phyloP scores from a whole-genome alignment of 2,329 filamentous ascomycete species.

The Lecanicillium sp. region DNA sequence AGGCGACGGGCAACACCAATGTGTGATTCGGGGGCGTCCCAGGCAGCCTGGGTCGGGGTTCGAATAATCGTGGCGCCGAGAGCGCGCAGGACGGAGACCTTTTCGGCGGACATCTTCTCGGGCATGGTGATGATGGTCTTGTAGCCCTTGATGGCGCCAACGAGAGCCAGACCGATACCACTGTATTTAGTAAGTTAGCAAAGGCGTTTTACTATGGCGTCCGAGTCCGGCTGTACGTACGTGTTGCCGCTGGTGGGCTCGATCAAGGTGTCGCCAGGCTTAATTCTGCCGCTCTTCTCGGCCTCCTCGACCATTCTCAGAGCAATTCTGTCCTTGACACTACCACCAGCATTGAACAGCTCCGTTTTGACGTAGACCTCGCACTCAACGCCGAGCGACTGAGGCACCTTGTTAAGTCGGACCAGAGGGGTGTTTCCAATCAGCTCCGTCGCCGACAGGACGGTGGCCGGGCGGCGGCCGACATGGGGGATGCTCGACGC shows the following conservation, averaged over 20 bases:
- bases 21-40: constrained; percentile 89
- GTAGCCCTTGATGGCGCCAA: constrained; percentile 94
- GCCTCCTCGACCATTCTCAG: constrained; percentile 96
- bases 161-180: constrained; percentile 89
- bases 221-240: constrained; percentile 24
- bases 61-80: constrained; percentile 96
- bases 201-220: not conserved
- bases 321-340: constrained; percentile 91
- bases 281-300: constrained; percentile 85
- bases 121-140: constrained; percentile 97
- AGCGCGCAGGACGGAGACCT: constrained; percentile 88
- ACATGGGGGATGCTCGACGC: constrained; percentile 20
- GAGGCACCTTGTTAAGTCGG: constrained; percentile 84
- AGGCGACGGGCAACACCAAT: constrained; percentile 88
- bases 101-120: constrained; percentile 99
- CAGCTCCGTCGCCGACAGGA: constrained; percentile 67
- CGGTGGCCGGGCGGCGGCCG: constrained; percentile 27
- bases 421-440: constrained; percentile 97
- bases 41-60: constrained; percentile 92
- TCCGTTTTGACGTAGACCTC: constrained; percentile 89
- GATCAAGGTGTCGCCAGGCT: constrained; percentile 93
- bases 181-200: constrained; percentile 27
- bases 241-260: constrained; percentile 98
- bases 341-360: constrained; percentile 89
- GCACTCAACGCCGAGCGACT: constrained; percentile 81